Base-by-base conservation (phyloP, 2,329 filamentous ascomycete species). In the Pezicula rhizophila region DNA sequence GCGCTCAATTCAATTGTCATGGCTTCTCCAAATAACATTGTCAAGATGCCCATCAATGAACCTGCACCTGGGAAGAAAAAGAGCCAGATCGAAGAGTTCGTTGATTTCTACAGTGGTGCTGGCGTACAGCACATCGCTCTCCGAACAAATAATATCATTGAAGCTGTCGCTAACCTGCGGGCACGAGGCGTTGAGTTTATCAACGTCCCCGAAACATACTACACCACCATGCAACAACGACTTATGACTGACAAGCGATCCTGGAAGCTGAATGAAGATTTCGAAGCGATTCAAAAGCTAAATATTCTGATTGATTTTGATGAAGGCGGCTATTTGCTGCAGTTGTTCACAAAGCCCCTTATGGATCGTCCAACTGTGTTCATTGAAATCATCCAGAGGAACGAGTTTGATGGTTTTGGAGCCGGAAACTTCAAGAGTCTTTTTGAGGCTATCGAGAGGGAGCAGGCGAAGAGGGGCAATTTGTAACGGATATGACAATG, bases 1-100 rank as follows among this genome's bases (percentile, higher is more conserved):
- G 90, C 92, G 8, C 77, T 96, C 42, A 89, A 85, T 70, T 88
- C 82, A 62, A 84, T 96, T 62, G 92, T 96, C 64, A 96, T 96
- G 90, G 81, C 87, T 38, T 89, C 84, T 4, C 82, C 83, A 52
- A 89, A 91, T 72, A 86, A 92, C 50, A 68, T 86, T 4, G 89
- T 96, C 69, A 96, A 96, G 73, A 96, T 96, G 90, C 92, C 92
- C 61, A 95, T 97, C 78, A 96, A 96, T 74, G 91, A 96, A 72
- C 92, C 92, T 2, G 92, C 92, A 0, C 74, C 80, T 1, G 92
- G 91, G 51, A 93, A 93, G 73, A 92, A 89, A 70, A 88, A 89
- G 68, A 89, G 84, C 10, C 92, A 97, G 71, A 96, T 97, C 59
- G 91, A 96, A 68, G 92, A 96, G 72, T 91, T 85, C 65, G 83